Base-by-base conservation (phyloP, 768 basidiomycete genomes). In the Leucogyrophana mollusca region DNA sequence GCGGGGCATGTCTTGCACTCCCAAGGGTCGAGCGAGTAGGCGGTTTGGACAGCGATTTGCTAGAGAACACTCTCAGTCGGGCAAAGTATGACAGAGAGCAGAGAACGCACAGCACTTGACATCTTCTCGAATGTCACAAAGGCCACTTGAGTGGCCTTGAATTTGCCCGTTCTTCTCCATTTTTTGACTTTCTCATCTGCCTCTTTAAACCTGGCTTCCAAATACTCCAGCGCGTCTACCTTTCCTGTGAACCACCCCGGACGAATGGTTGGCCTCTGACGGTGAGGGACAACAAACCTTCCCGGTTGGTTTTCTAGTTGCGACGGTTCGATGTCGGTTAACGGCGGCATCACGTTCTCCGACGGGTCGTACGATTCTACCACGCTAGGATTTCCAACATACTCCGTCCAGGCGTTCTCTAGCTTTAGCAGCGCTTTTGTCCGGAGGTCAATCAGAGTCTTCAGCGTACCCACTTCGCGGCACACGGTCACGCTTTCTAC, bases 71-170 rank as follows among this genome's bases (percentile, higher is more conserved):
- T 34, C 17, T 24, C n/a, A n/a, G 49, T 25, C 34, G 35, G 17
- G 21, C 6, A 14, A 23, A 14, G n/a, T 25, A 35, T 6, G 18
- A 1, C 10, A 27, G 3, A 20, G 35, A 41, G 39, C 32, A 20
- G 40, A 34, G 8, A 16, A 71, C 87, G 60, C 62, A 94, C 91
- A 20, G 93, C 91, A 55, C 85, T 87, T 1, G 90, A 88, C 83
- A 94, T 90, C 59, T 91, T 91, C 68, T 96, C 92, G 56, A 99
- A 97, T 0, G 96, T 98, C 16, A 98, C 89, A 58, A 98, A 99
- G 0, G 93, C 96, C 23, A 82, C 79, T 36, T 85, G 83, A 1
- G 90, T 91, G 2, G 93, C 77, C 55, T 78, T 84, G 62, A 91
- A 94, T 56, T 79, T 86, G 14, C 88, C 90, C 4, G 66, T 68